Percentiles rank a stretch among this genome's conserved stretches.
phyloP scores from a whole-genome alignment of 805 yeast species.

The Yarrowia bubula region DNA sequence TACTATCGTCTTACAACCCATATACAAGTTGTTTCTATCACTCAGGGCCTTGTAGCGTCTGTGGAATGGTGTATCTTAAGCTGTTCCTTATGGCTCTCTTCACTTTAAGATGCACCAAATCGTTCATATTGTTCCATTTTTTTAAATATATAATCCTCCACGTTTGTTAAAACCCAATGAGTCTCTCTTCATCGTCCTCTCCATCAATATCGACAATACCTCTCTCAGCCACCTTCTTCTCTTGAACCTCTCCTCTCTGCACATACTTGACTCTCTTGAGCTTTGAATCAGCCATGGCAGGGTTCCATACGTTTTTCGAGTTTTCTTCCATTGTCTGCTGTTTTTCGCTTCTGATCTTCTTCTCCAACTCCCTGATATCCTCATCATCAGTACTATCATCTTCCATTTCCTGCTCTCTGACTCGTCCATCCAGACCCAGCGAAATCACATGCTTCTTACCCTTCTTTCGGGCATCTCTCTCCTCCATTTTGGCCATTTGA shows the following conservation, averaged over 20 bases:
- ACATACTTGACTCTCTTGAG: conserved; percentile 9
- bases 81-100: no score
- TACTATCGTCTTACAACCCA: no score
- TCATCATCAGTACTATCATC: conserved; percentile 31
- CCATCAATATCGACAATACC: conserved; percentile 9
- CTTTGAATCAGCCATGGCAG: conserved; percentile 1
- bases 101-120: no score
- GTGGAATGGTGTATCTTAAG: no score
- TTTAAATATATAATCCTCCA: no score
- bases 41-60: no score
- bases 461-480: conserved; percentile 52
- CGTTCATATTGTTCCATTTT: no score
- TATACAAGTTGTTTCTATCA: no score
- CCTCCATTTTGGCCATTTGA: conserved; percentile 62
- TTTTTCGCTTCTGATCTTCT: neutral
- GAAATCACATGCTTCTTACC: conserved; percentile 79
- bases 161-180: neutral
- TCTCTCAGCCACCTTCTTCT: neutral
- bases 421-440: conserved; percentile 77
- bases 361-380: conserved; percentile 8
- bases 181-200: conserved; percentile 13
- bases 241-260: neutral
- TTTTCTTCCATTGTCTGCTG: neutral
- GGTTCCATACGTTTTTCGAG: conserved; percentile 21
- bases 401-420: conserved; percentile 46